These are phyloP conservation scores for Maudiozyma saulgeensis DNA, from an alignment of 805 yeast genomes.

Conservation along the genomic window DNA sequence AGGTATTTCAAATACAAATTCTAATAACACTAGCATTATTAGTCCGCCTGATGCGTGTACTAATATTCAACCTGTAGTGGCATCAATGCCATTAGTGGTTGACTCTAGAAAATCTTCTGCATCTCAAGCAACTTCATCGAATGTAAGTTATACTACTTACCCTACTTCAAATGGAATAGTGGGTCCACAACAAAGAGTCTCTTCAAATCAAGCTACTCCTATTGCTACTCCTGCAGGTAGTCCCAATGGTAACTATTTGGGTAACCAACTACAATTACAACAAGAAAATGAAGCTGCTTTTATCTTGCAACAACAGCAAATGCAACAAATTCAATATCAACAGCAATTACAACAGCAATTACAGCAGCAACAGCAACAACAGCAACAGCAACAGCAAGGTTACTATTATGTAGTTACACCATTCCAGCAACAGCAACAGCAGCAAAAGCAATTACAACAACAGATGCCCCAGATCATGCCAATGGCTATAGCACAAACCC, in stretches of 20 bases:
- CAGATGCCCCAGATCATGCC: neutral
- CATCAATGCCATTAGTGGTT: neutral
- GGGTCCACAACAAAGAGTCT: neutral
- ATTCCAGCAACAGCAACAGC: neutral
- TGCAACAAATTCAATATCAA: neutral
- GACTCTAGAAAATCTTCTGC: neutral
- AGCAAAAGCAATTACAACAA: neutral
- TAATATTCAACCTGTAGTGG: neutral
- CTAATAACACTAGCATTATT: neutral
- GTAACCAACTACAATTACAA: neutral
- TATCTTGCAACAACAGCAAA: neutral
- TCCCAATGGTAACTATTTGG: neutral
- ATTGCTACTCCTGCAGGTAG: neutral
- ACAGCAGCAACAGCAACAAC: conserved; percentile 1
- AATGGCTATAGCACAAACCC: neutral
- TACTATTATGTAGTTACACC: neutral
- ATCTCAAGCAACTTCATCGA: neutral
- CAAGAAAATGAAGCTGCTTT: neutral
- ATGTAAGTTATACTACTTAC: neutral
- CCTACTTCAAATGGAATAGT: neutral
- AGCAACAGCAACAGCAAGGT: neutral
- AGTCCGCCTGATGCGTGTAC: neutral
- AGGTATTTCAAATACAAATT: neutral
- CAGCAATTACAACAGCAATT: neutral
- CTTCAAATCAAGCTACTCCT: neutral